Conservation (phyloP, 441 rosid genomes). For the Syzygium syzygioides region DNA sequence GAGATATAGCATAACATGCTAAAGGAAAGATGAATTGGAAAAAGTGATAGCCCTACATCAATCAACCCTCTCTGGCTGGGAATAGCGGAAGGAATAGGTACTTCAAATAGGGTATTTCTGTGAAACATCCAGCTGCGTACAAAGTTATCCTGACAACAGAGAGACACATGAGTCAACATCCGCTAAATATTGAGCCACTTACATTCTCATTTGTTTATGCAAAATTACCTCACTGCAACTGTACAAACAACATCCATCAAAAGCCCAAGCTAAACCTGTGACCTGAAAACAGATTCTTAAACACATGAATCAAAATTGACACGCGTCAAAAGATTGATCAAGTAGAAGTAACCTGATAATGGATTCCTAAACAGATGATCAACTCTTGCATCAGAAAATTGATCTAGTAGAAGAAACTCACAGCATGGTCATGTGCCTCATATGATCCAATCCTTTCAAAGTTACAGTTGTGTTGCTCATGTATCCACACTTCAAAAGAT, state of each 20-base stretch:
- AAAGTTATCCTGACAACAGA: conserved; percentile 59
- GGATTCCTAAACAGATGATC: background rate
- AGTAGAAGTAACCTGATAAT: conserved; percentile 20
- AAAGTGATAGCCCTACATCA: conserved; percentile 47
- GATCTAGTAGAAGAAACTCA: conserved; percentile 31
- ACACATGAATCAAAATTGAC: conserved; percentile 12
- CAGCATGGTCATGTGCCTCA: conserved; percentile 73
- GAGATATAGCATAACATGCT: background rate
- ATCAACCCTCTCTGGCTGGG: conserved; percentile 50
- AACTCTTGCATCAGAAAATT: background rate
- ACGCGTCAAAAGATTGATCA: conserved; percentile 5
- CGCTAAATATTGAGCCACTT: background rate
- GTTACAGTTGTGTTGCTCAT: conserved; percentile 37
- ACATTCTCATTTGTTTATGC: background rate
- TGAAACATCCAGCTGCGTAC: conserved; percentile 67
- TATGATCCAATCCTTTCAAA: conserved; percentile 43
- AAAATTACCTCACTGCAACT: conserved; percentile 84
- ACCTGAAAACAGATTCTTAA: conserved; percentile 40
- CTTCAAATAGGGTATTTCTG: conserved; percentile 55
- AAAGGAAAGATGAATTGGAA: background rate
- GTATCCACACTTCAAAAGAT: conserved; percentile 77
- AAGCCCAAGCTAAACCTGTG: conserved; percentile 92
- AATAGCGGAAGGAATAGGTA: conserved; percentile 56
- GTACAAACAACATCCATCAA: conserved; percentile 66
- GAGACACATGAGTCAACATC: background rate